Conservation (phyloP, 345 rosid genomes). For the Acer negundo region DNA sequence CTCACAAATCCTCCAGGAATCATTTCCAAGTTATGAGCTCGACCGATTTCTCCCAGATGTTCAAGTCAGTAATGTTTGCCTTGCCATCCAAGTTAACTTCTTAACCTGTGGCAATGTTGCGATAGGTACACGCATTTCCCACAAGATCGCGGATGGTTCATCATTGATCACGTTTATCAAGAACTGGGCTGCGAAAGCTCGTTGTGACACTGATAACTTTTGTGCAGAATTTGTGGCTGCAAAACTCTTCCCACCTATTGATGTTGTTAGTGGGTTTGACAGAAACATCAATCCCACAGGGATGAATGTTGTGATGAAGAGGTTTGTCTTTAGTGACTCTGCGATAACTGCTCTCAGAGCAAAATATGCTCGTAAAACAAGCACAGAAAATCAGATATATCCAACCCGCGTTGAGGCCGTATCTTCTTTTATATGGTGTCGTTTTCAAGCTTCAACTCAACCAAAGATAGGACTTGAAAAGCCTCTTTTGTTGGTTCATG, state of each 20-base stretch:
- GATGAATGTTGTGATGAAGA: slow-evolving; percentile 34
- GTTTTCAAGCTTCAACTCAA: slow-evolving; percentile 33
- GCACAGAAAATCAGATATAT: not conserved
- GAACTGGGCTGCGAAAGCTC: slow-evolving; percentile 10
- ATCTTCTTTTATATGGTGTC: slow-evolving; percentile 46
- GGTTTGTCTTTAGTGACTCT: slow-evolving; percentile 41
- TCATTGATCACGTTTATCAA: not conserved
- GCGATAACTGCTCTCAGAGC: slow-evolving; percentile 31
- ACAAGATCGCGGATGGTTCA: slow-evolving; percentile 4
- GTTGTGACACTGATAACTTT: not conserved
- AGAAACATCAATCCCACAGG: slow-evolving; percentile 29
- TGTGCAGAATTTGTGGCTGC: slow-evolving; percentile 27
- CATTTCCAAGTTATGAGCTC: not conserved
- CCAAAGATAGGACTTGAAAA: slow-evolving; percentile 15
- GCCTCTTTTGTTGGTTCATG: slow-evolving; percentile 35
- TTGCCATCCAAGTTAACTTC: slow-evolving; percentile 2
- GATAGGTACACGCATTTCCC: not conserved
- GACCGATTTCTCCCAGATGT: not conserved
- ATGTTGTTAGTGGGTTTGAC: slow-evolving; percentile 17
- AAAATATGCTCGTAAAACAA: slow-evolving; percentile 13
- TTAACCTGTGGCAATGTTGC: not conserved
- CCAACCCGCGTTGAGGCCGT: slow-evolving; percentile 49
- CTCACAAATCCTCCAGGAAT: not conserved
- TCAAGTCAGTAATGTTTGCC: not conserved
- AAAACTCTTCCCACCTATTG: slow-evolving; percentile 32